phyloP scores from a whole-genome alignment of 257 asterid genomes.

The Buddleja alternifolia region DNA sequence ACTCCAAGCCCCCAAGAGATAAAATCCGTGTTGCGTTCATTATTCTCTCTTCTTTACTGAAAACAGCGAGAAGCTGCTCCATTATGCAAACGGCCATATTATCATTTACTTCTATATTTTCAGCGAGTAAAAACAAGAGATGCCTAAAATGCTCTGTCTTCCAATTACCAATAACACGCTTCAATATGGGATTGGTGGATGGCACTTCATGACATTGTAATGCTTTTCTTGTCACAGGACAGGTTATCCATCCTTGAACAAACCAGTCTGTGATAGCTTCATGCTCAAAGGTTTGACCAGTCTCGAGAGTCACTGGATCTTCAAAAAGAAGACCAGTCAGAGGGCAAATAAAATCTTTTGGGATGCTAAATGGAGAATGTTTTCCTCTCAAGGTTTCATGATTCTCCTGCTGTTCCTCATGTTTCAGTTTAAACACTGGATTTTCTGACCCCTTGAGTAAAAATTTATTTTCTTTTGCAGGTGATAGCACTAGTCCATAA shows the following conservation, averaged over 20 bases:
- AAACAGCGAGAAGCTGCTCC: conserved; percentile 50
- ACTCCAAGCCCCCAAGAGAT: conserved; percentile 62
- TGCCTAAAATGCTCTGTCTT: conserved; percentile 47
- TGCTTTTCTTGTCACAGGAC: conserved; percentile 64
- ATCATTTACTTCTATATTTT: conserved; percentile 31
- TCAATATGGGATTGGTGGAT: conserved; percentile 58
- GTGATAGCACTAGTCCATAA: conserved; percentile 27
- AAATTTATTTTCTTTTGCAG: conserved; percentile 29
- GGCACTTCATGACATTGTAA: conserved; percentile 58
- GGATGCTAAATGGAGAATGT: conserved; percentile 42
- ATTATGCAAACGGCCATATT: conserved; percentile 42
- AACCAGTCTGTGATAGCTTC: conserved; percentile 67
- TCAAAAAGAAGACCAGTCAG: conserved; percentile 60
- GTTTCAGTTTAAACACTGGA: conserved; percentile 36
- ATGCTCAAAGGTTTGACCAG: conserved; percentile 77
- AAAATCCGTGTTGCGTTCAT: conserved; percentile 45
- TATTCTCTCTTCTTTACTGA: conserved; percentile 53
- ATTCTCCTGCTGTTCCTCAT: conserved; percentile 36
- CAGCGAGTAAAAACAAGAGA: conserved; percentile 47
- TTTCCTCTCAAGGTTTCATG: conserved; percentile 21
- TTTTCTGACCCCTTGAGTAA: conserved; percentile 35
- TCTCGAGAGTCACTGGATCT: conserved; percentile 81
- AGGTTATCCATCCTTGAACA: conserved; percentile 50
- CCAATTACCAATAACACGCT: conserved; percentile 68
- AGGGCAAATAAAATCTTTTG: conserved; percentile 68